phyloP scores from a whole-genome alignment of 805 yeast genomes.

The Metahyphopichia silvanorum region DNA sequence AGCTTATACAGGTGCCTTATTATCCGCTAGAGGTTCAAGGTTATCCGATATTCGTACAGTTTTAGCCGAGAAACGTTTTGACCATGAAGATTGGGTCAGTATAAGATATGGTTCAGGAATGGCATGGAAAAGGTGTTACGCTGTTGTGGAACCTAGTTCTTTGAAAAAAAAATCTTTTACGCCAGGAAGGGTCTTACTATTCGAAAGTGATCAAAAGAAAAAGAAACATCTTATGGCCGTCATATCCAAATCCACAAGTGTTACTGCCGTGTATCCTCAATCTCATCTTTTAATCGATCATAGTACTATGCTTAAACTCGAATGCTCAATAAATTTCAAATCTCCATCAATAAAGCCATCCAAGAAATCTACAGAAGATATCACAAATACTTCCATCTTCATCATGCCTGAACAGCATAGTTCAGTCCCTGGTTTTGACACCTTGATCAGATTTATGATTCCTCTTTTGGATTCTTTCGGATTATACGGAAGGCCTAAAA shows the following conservation, averaged over 20 bases:
- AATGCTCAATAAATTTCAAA: slow-evolving; percentile 68
- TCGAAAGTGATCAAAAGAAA: slow-evolving; percentile 73
- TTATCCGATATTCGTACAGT: slow-evolving; percentile 84
- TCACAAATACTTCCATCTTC: slow-evolving; percentile 40
- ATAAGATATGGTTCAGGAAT: slow-evolving; percentile 95
- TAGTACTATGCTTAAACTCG: slow-evolving; percentile 84
- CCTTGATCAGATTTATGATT: slow-evolving; percentile 41
- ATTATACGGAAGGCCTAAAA: slow-evolving; percentile 42
- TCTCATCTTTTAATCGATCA: slow-evolving; percentile 76
- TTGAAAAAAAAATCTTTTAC: slow-evolving; percentile 44
- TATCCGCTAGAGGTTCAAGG: slow-evolving; percentile 87
- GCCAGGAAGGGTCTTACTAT: slow-evolving; percentile 74
- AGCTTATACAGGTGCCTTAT: slow-evolving; percentile 92
- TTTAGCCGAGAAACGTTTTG: slow-evolving; percentile 78
- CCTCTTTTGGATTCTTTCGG: slow-evolving; percentile 43
- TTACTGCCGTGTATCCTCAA: slow-evolving; percentile 92
- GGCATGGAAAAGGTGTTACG: slow-evolving; percentile 96
- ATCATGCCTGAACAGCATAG: slow-evolving; percentile 45
- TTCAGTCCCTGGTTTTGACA: slow-evolving; percentile 48
- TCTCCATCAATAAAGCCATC: slow-evolving; percentile 38
- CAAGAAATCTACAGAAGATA: slow-evolving; percentile 28
- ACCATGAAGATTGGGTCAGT: slow-evolving; percentile 91
- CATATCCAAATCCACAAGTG: slow-evolving; percentile 62
- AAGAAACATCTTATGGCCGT: slow-evolving; percentile 77
- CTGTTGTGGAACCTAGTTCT: slow-evolving; percentile 75